phyloP scores from a whole-genome alignment of 345 rosid species.

The Moringa oleifera region DNA sequence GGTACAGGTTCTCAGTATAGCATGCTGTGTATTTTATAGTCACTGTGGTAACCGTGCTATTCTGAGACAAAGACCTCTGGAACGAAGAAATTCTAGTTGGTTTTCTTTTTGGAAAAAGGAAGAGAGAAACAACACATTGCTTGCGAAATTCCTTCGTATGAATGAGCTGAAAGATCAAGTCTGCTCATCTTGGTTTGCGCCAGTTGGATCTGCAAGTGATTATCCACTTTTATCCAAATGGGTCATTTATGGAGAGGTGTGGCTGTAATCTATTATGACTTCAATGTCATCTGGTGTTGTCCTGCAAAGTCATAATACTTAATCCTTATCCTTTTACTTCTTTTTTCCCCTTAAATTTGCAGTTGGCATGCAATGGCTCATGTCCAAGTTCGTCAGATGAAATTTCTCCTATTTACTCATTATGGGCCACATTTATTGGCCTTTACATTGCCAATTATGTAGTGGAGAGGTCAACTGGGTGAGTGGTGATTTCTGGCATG shows the following conservation, averaged over 20 bases:
- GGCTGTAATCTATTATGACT: slow-evolving; percentile 1
- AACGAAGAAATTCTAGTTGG: slow-evolving; percentile 52
- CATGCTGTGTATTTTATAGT: slow-evolving; percentile 97
- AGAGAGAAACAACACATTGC: slow-evolving; percentile 62
- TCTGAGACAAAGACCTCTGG: slow-evolving; percentile 49
- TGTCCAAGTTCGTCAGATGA: slow-evolving; percentile 79
- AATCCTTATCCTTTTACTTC: background rate
- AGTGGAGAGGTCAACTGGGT: slow-evolving; percentile 98
- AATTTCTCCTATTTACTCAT: slow-evolving; percentile 95
- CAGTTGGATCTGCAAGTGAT: slow-evolving; percentile 98
- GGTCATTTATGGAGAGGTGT: slow-evolving; percentile 98
- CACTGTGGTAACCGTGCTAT: slow-evolving; percentile 97
- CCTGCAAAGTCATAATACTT: slow-evolving; percentile 5
- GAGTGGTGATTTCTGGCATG: slow-evolving; percentile 26
- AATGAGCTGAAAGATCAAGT: slow-evolving; percentile 90
- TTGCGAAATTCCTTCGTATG: slow-evolving; percentile 65
- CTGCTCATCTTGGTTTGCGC: slow-evolving; percentile 99
- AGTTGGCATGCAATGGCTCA: slow-evolving; percentile 58
- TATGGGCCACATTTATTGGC: slow-evolving; percentile 99
- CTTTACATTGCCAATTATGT: slow-evolving; percentile 98
- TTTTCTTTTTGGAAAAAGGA: slow-evolving; percentile 66
- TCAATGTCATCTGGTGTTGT: slow-evolving; percentile 2
- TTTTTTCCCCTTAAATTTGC: slow-evolving; percentile 21
- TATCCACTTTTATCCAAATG: slow-evolving; percentile 96
- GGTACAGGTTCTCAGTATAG: slow-evolving; percentile 85